These are phyloP conservation scores for Diaporthe eres DNA, from an alignment of 2,329 filamentous ascomycete species.

Conservation along the genomic window DNA sequence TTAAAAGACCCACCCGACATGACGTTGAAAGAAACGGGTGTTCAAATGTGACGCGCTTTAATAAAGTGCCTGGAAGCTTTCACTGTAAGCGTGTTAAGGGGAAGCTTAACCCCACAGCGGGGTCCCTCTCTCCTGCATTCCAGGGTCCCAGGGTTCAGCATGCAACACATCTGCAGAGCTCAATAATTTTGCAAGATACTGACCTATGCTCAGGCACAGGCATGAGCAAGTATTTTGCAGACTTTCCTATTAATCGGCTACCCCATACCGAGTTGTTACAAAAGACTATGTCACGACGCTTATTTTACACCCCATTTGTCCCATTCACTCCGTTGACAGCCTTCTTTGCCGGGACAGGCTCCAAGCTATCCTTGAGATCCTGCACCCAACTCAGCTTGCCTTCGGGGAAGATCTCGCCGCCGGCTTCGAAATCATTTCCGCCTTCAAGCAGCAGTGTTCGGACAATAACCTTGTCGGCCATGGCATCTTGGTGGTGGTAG, in stretches of 20 bases:
- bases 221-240: background rate
- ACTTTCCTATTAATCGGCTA: background rate
- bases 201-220: too few relatives aligned
- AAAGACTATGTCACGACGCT: background rate
- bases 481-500: slow-evolving; percentile 23
- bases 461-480: slow-evolving; percentile 19
- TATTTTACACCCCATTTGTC: background rate
- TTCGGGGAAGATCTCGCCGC: slow-evolving; percentile 1
- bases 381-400: slow-evolving; percentile 20
- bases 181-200: background rate
- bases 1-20: too few relatives aligned
- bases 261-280: too few relatives aligned
- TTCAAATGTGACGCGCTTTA: background rate
- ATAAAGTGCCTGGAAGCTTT: background rate
- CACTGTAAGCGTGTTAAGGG: background rate
- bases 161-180: background rate
- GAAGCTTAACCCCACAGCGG: background rate
- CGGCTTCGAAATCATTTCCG: slow-evolving; percentile 13
- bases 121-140: background rate
- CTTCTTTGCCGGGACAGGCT: background rate
- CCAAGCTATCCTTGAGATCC: background rate
- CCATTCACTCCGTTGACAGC: background rate
- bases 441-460: slow-evolving; percentile 4
- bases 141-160: background rate
- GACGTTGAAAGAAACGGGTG: background rate